Evolutionary conservation across 2,329 filamentous ascomycete genomes (phyloP), one percentile per base, ranked within the genome.

Genomic region (Epichloe gansuensis): DNA sequence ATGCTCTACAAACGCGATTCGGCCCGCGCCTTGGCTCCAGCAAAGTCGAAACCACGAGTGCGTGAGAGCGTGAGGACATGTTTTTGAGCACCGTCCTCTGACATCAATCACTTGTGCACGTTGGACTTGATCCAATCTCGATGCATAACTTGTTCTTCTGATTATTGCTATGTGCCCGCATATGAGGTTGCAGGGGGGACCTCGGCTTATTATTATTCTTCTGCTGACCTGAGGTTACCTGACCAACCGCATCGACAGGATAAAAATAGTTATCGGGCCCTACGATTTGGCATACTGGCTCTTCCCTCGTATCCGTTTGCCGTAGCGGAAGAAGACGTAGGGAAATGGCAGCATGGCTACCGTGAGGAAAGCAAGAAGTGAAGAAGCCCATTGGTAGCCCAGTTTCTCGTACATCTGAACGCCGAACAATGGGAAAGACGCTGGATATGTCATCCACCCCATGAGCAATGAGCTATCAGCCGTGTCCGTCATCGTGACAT

Each of bases 371-470:
- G 74, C 81, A 44, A 85, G 65, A 42, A 85, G 63, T 41, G 72
- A 78, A 1, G 79, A 77, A 7, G 80, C 81, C 85, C 86, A 89
- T 55, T 84, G 79, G 53, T 83, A 78, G 15, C 85, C 86, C 25
- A 90, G 72, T 27, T 69, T 74, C 8, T 77, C 64, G 62, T 89
- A 91, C 82, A 90, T 80, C 57, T 82, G 84, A 31, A 80, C 76
- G 15, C 84, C 84, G 64, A 90, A 89, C 2, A 89, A 70, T 13
- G 86, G 85, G 59, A 90, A 90, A 3, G 81, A 78, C 50, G 87
- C 88, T 80, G 56, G 36, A 17, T 38, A 12, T 9, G 6, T 31
- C 31, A 11, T 31, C 9, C 31, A 11, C 31, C 31, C 31, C 12
- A 39, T 15, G 8, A n/a, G 12, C 15, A 45, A 36, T 15, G 3